These are phyloP conservation scores for Xylaria polymorpha DNA, from an alignment of 2,329 filamentous ascomycete genomes.

Conservation along the genomic window DNA sequence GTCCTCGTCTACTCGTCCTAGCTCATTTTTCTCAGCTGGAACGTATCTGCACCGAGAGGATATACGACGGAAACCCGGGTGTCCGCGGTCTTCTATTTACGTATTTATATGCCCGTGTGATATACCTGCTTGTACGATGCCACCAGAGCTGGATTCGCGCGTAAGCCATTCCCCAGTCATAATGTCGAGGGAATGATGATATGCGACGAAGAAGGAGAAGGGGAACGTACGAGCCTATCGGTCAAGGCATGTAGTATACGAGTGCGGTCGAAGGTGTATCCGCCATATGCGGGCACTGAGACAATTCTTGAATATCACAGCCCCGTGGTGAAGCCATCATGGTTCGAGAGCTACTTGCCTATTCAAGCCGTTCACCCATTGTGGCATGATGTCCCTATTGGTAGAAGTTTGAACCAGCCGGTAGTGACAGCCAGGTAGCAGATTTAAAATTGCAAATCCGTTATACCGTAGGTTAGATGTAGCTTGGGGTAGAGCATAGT, in stretches of 20 bases:
- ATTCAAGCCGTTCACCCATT: background rate
- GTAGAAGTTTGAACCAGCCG: background rate
- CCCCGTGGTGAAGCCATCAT: background rate
- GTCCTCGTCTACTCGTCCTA: background rate
- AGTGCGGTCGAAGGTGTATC: background rate
- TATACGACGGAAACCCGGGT: background rate
- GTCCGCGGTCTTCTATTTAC: background rate
- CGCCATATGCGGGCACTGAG: background rate
- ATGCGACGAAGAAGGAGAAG: background rate
- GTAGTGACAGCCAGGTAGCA: background rate
- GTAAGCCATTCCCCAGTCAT: background rate
- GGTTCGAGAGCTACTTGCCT: background rate
- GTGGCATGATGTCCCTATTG: background rate
- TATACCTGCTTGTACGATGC: background rate
- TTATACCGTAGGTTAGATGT: background rate
- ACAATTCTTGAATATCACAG: background rate
- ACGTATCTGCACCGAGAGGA: background rate
- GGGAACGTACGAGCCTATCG: background rate
- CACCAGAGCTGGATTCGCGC: background rate
- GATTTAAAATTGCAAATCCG: background rate
- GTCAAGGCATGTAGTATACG: background rate
- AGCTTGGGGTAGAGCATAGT: background rate
- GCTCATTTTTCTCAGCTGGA: background rate
- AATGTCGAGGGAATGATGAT: no score
- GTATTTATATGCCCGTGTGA: no score